Base-by-base conservation (phyloP, 1,284 basidiomycete species). In the Cryptococcus wingfieldii region DNA sequence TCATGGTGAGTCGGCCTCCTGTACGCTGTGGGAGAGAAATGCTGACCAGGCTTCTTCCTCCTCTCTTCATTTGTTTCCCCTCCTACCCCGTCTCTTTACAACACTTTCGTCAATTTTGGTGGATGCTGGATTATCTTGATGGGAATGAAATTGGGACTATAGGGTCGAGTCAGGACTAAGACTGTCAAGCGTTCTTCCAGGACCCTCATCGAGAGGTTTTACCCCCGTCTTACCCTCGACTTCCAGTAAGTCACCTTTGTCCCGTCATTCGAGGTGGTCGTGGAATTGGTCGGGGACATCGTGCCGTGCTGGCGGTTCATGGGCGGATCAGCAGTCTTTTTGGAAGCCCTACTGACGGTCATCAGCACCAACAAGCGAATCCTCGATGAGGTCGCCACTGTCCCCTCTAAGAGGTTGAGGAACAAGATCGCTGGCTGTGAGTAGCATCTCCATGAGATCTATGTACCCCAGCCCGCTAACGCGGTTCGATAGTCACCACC, bases 151-250 rank as follows among this genome's bases (percentile, higher is more conserved):
- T 45, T 37, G 14, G 47, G 23, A 50, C 48, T 56, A 52, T 80
- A 97, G 95, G 96, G 96, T 81, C 93, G 95, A 77, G 95, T 99
- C 83, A 90, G 95, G 77, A 99, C 95, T 74, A 99, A 99, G 84
- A 99, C 95, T 69, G 95, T 94, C 79, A 99, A 98, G 86, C 90
- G 95, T 82, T 95, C 95, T 77, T 95, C 94, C 70, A 89, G 95
- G 69, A 92, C 96, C 73, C 86, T 98, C 81, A 98, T 99, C 77
- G 95, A 99, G 86, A 97, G 98, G 85, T 99, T 98, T 85, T 95
- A 94, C 82, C 92, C 92, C 67, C 88, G 92, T 72, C 86, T 96
- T 70, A 95, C 92, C 63, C 88, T 95, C 76, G 93, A 95, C 77
- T 95, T 95, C 81, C 91, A 94, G 78, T 79, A 64, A 67, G 78